Conservation (phyloP, 805 yeast species). For the Wickerhamiella dianesei region DNA sequence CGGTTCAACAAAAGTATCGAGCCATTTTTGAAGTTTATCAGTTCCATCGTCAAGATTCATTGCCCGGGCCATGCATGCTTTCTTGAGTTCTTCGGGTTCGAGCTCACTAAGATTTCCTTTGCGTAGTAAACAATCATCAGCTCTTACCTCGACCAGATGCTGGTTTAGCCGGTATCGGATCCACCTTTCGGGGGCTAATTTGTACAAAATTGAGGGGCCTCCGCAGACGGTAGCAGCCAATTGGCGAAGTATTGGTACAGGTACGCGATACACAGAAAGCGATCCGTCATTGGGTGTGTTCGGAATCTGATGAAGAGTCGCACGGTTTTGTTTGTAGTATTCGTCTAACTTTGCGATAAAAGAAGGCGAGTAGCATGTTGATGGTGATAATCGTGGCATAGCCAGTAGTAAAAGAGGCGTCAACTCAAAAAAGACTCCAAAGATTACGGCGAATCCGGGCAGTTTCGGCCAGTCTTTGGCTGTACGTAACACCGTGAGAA, state of each 20-base stretch:
- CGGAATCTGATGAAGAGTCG: not conserved
- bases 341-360: slow-evolving; percentile 5
- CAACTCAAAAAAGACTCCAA: slow-evolving; percentile 42
- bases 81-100: slow-evolving; percentile 8
- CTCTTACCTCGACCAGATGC: slow-evolving; percentile 14
- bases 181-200: slow-evolving; percentile 5
- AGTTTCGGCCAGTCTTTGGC: slow-evolving; percentile 37
- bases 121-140: slow-evolving; percentile 16
- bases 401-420: slow-evolving; percentile 40
- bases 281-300: slow-evolving; percentile 1
- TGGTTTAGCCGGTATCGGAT: slow-evolving; percentile 8
- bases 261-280: slow-evolving; percentile 12
- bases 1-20: slow-evolving; percentile 16
- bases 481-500: slow-evolving; percentile 38
- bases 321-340: not conserved
- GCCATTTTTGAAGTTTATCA: slow-evolving; percentile 11
- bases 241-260: slow-evolving; percentile 3
- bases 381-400: slow-evolving; percentile 47
- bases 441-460: slow-evolving; percentile 44
- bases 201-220: slow-evolving; percentile 4
- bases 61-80: slow-evolving; percentile 15
- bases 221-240: slow-evolving; percentile 13
- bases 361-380: slow-evolving; percentile 33
- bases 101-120: slow-evolving; percentile 6
- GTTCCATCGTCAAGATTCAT: slow-evolving; percentile 10